Conservation (phyloP, 2,329 filamentous ascomycete genomes). For the Cladosporium sp. region DNA sequence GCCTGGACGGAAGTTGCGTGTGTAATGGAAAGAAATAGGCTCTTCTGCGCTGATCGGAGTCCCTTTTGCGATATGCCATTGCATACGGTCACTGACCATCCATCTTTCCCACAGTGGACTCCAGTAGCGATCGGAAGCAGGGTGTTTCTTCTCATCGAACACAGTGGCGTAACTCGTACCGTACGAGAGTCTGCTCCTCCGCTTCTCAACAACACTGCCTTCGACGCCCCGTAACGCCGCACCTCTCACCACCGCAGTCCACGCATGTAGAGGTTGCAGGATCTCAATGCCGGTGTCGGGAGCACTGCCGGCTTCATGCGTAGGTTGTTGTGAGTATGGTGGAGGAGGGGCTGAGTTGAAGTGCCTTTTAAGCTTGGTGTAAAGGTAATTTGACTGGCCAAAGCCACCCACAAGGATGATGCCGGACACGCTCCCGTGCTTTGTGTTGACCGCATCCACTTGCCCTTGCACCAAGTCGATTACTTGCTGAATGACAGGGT, state of each 20-base stretch:
- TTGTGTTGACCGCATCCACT: conserved; percentile 36
- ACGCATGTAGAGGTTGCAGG: conserved; percentile 76
- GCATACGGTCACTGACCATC: conserved; percentile 81
- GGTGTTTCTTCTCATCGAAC: conserved; percentile 71
- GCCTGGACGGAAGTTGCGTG: conserved; percentile 73
- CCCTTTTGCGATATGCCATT: conserved; percentile 79
- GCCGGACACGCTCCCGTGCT: conserved; percentile 47
- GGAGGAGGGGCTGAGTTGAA: conserved; percentile 53
- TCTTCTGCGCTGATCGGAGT: conserved; percentile 63
- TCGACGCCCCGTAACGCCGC: conserved; percentile 71
- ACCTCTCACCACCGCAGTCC: conserved; percentile 74
- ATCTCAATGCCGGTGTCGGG: conserved; percentile 62
- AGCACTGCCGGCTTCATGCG: conserved; percentile 48
- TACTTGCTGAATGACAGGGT: conserved; percentile 67
- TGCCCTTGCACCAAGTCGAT: conserved; percentile 49
- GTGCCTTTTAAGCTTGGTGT: conserved; percentile 63
- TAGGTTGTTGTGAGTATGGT: conserved; percentile 64
- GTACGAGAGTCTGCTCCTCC: conserved; percentile 71
- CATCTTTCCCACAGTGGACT: conserved; percentile 73
- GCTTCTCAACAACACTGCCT: conserved; percentile 72
- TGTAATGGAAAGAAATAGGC: conserved; percentile 79
- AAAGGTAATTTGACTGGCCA: conserved; percentile 67
- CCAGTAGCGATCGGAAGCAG: conserved; percentile 71
- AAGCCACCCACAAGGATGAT: conserved; percentile 80
- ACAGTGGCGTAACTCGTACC: conserved; percentile 72